Percentiles rank a stretch among this genome's conserved stretches.
Evolutionary conservation across 2,329 filamentous ascomycete species (phyloP).

Genomic region (Claviceps monticola): DNA sequence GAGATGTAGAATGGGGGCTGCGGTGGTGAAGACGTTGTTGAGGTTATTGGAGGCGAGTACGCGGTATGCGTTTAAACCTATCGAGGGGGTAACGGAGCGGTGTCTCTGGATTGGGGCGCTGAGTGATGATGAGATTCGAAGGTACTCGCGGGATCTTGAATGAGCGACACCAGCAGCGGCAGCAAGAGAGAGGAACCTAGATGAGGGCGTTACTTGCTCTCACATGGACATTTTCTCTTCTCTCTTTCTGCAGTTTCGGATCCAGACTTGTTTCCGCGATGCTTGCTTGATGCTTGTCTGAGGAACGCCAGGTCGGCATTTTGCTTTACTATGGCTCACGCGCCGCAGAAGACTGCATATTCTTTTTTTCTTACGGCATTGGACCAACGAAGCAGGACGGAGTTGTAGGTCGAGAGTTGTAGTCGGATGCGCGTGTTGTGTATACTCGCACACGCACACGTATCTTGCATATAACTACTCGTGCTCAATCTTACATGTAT

Average conservation of each 20-base stretch:
- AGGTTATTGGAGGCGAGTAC: conserved; percentile 68
- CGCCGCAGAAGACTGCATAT: too few species aligned
- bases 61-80: conserved; percentile 57
- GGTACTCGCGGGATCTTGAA: conserved; percentile 36
- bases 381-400: too few species aligned
- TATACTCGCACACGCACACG: too few species aligned
- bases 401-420: too few species aligned
- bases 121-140: conserved; percentile 58
- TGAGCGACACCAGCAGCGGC: conserved; percentile 3
- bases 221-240: neutral
- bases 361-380: too few species aligned
- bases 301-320: too few species aligned
- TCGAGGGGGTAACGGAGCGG: conserved; percentile 63
- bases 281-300: too few species aligned
- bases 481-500: too few species aligned
- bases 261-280: too few species aligned
- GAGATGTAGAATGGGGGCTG: conserved; percentile 60
- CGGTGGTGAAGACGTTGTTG: conserved; percentile 66
- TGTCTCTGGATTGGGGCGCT: conserved; percentile 78
- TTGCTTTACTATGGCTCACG: too few species aligned
- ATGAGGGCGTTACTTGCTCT: neutral
- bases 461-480: too few species aligned
- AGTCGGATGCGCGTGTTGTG: too few species aligned
- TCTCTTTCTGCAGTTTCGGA: neutral
- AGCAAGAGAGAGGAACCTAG: neutral